Base-by-base conservation (phyloP, 2,329 filamentous ascomycete species). In the Penicillium oxalicum region DNA sequence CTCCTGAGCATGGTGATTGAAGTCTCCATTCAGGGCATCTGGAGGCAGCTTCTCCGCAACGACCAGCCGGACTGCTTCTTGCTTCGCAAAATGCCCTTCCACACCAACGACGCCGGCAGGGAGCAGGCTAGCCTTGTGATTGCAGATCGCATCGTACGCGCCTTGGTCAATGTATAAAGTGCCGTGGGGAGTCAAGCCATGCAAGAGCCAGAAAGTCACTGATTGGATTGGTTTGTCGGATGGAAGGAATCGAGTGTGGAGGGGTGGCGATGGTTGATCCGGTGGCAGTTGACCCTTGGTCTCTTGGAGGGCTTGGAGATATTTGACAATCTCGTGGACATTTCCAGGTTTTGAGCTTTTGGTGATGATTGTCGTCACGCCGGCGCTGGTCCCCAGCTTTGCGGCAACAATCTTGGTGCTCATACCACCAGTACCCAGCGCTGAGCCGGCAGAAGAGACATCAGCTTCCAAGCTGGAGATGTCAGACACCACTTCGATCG, bases 331-430 rank as follows among this genome's bases (percentile, higher is more conserved):
- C 58, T 85, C 84, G 56, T 84, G 76, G 50, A 98, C 91, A 65
- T 97, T 97, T 25, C 88, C 90, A 0, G 93, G 93, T 54, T 87
- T 91, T n/a, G 87, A 93, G 49, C 89, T 95, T 56, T 87, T 84
- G 7, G 93, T 95, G 63, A 98, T 97, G 63, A 98, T 82, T 3
- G 93, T 97, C 1, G 90, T 97, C 33, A 97, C 91, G 40, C 93
- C 93, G 9, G 90, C 93, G 33, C 91, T 93, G 5, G 91, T 96
- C 32, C 91, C 93, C 35, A 98, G 79, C 46, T 88, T 83, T 26
- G 93, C 93, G 45, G 93, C 93, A 26, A 94, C 84, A 59, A 98
- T 95, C 74, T 98, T 98, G 50, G 93, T 98, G 55, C 86, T 85
- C 93, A 98, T 98, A 39, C 93, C 93, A 18, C 93, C 93, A 2